Percentiles rank a stretch among this genome's conserved stretches.
Evolutionary conservation across 441 rosid genomes (phyloP).

Genomic region (Euphorbia corollata): DNA sequence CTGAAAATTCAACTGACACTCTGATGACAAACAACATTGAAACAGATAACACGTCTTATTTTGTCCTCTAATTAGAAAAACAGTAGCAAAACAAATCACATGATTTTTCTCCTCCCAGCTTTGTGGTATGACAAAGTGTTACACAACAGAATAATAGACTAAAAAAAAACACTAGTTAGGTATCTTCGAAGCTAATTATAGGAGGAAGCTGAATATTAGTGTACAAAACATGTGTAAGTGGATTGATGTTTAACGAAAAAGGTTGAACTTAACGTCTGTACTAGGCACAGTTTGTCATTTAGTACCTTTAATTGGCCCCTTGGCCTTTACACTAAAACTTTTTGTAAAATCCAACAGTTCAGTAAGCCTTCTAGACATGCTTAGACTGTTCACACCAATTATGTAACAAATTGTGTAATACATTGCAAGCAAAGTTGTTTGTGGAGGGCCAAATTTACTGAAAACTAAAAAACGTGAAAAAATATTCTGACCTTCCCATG

Average conservation of each 20-base stretch:
- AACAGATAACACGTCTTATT: not conserved
- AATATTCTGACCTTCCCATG: constrained; percentile 62
- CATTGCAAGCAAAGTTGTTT: not conserved
- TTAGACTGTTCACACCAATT: no score
- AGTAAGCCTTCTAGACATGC: no score
- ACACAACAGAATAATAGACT: no score
- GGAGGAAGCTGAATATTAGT: no score
- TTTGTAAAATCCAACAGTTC: no score
- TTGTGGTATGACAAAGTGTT: not conserved
- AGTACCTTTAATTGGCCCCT: not conserved
- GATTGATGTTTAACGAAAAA: not conserved
- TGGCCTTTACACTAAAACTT: not conserved
- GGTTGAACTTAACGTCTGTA: not conserved
- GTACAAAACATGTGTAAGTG: not conserved
- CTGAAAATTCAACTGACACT: not conserved
- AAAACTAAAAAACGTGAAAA: not conserved
- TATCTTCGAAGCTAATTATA: no score
- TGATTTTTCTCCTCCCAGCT: not conserved
- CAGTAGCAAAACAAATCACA: not conserved
- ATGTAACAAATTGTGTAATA: no score
- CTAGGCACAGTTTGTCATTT: not conserved
- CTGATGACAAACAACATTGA: no score
- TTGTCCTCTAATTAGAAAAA: not conserved
- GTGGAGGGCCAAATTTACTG: not conserved
- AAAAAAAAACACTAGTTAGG: no score